Evolutionary conservation across 805 yeast genomes (phyloP).

Genomic region (Yarrowia yakushimensis): DNA sequence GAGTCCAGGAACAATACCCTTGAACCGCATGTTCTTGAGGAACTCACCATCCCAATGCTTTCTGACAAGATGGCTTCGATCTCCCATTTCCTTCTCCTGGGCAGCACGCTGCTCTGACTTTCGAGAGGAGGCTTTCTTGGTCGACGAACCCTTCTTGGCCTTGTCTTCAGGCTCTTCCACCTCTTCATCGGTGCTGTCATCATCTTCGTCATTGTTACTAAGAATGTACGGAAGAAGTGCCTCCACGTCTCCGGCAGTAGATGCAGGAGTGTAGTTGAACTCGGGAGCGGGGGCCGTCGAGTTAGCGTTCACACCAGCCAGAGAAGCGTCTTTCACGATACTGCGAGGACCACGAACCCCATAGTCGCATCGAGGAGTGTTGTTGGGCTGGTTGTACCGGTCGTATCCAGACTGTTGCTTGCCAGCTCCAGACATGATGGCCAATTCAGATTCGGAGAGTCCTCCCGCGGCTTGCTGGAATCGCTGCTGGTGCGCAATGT

Average conservation of each 20-base stretch:
- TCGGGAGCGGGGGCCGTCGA: constrained; percentile 7
- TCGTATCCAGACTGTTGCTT: not conserved
- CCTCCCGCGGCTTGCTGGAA: constrained; percentile 3
- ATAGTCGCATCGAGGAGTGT: not conserved
- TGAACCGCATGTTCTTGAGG: constrained; percentile 12
- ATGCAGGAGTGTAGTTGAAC: constrained; percentile 20
- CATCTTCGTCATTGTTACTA: constrained; percentile 13
- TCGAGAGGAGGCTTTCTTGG: not conserved
- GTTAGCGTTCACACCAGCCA: not conserved
- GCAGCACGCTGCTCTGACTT: not conserved
- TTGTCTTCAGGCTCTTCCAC: not conserved
- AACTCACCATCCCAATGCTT: constrained; percentile 14
- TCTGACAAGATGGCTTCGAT: not conserved
- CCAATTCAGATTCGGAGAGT: not conserved
- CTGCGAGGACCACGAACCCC: not conserved
- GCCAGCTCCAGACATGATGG: constrained; percentile 17
- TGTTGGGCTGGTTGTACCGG: not conserved
- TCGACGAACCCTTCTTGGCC: not conserved
- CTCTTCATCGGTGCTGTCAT: not conserved
- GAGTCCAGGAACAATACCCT: constrained; percentile 37
- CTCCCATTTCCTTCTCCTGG: constrained; percentile 20
- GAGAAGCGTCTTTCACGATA: not conserved
- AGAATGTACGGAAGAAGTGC: constrained; percentile 11
- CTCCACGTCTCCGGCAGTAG: constrained; percentile 3
- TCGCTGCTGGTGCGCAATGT: constrained; percentile 4